phyloP scores from a whole-genome alignment of 345 rosid genomes.

The Draba incana region DNA sequence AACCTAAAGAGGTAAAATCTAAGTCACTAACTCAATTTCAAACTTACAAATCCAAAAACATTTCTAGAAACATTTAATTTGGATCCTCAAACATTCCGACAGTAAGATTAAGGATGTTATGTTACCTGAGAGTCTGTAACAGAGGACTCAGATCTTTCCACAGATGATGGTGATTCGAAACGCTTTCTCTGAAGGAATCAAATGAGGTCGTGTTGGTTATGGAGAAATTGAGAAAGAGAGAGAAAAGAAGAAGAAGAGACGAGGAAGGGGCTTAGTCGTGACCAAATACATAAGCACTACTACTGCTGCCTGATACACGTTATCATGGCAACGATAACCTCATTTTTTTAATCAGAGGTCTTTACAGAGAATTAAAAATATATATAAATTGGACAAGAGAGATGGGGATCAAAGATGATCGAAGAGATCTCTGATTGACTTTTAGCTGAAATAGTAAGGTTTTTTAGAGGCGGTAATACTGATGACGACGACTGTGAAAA shows the following conservation, averaged over 20 bases:
- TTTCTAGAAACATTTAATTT: background rate
- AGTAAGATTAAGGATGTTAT: background rate
- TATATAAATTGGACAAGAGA: background rate
- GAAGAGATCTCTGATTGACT: slow-evolving; percentile 22
- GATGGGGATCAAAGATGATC: slow-evolving; percentile 2
- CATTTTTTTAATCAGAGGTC: slow-evolving; percentile 36
- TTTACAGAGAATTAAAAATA: background rate
- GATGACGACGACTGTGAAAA: slow-evolving; percentile 36
- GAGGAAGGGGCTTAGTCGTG: slow-evolving; percentile 52
- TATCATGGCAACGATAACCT: slow-evolving; percentile 36
- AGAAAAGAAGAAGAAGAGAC: slow-evolving; percentile 30
- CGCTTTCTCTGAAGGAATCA: too few relatives aligned
- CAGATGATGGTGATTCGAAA: background rate
- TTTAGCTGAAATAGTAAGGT: slow-evolving; percentile 7
- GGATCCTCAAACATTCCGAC: background rate
- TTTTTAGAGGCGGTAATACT: slow-evolving; percentile 10
- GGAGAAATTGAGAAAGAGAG: slow-evolving; percentile 25
- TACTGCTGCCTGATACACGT: slow-evolving; percentile 36
- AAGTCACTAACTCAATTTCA: slow-evolving; percentile 10
- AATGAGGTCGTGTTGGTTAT: slow-evolving; percentile 33
- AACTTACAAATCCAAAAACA: slow-evolving; percentile 2
- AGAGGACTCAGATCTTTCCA: slow-evolving; percentile 39
- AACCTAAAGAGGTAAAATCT: slow-evolving; percentile 1
- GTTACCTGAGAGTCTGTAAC: slow-evolving; percentile 38
- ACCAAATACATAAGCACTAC: slow-evolving; percentile 54